Base-by-base conservation (phyloP, 257 asterid genomes). In the Ilex aquifolium region DNA sequence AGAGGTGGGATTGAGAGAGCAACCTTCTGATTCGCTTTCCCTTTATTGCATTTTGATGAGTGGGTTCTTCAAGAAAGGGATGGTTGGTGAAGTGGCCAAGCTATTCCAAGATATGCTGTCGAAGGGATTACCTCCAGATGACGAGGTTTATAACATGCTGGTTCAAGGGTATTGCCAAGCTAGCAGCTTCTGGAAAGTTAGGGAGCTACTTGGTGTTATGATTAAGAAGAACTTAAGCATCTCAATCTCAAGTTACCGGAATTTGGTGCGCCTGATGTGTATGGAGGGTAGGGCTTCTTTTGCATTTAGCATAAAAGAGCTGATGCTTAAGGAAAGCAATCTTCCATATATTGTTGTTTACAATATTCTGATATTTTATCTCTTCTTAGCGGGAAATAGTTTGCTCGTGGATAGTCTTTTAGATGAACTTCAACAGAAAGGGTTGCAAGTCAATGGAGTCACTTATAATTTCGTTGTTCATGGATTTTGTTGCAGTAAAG, bases 321-420 rank as follows among this genome's bases (percentile, higher is more conserved):
- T 83, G 12, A 69, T 81, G 74, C 78, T 85, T 65, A 74, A 65
- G 14, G 70, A 75, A 64, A 68, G 68, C 13, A 32, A 69, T 69
- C 48, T 72, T 62, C 80, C 95, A 1, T 67, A 72, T 71, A 62
- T 74, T 29, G 71, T 72, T 69, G 60, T 81, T 14, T 67, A 74
- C 56, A 87, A 85, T 48, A 79, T 87, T 55, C 65, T 87, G 84
- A 75, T 87, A 56, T 82, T 85, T 65, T 74, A 76, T 76, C 56
- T 92, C 60, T 79, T 83, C 44, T 74, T 79, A 13, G 59, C 54
- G 57, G 61, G 56, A 16, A 68, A 76, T 59, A 39, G 50, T 31
- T 67, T 64, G 32, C 65, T 79, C 66, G 68, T 79, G 74, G 66
- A 77, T 63, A 32, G 59, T 36, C 53, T 80, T 46, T 62, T 85